Evolutionary conservation across 768 basidiomycete genomes (phyloP).

Genomic region (Harrya chromipes): DNA sequence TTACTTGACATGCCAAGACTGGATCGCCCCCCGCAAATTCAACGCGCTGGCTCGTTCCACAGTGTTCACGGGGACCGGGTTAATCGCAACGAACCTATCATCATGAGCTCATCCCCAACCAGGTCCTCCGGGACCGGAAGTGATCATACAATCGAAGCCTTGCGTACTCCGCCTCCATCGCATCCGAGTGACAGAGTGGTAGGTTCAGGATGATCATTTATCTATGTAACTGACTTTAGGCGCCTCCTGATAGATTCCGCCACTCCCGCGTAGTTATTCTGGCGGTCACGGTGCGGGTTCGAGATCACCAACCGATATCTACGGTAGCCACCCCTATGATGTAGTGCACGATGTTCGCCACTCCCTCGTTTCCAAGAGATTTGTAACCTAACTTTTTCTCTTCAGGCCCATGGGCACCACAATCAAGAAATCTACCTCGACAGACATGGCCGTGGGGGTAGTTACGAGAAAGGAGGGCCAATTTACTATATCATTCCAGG

Average conservation of each 20-base stretch:
- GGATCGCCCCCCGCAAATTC: conserved; percentile 22
- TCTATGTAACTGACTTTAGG: not conserved
- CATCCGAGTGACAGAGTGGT: conserved; percentile 29
- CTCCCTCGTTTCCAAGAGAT: not conserved
- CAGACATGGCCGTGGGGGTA: conserved; percentile 15
- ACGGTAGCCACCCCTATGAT: conserved; percentile 21
- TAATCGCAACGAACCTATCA: conserved; percentile 18
- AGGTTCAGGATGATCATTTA: not conserved
- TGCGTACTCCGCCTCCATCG: conserved; percentile 17
- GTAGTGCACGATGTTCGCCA: conserved; percentile 15
- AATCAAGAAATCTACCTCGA: conserved; percentile 24
- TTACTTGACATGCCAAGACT: conserved; percentile 20
- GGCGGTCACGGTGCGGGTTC: conserved; percentile 14
- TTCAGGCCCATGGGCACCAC: conserved; percentile 25
- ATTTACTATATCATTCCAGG: conserved; percentile 63
- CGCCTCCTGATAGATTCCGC: conserved; percentile 24
- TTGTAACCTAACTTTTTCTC: conserved; percentile 5
- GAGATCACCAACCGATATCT: conserved; percentile 31
- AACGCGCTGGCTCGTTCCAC: conserved; percentile 21
- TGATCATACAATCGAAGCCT: conserved; percentile 31
- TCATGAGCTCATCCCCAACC: conserved; percentile 18
- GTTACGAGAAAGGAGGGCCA: conserved; percentile 29
- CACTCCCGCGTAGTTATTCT: conserved; percentile 24
- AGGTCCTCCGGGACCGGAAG: conserved; percentile 24
- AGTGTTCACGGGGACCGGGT: conserved; percentile 16